Percentiles rank a stretch among this genome's conserved stretches.
phyloP scores from a whole-genome alignment of 305 asterid genomes.

The Fraxinus dipetala region DNA sequence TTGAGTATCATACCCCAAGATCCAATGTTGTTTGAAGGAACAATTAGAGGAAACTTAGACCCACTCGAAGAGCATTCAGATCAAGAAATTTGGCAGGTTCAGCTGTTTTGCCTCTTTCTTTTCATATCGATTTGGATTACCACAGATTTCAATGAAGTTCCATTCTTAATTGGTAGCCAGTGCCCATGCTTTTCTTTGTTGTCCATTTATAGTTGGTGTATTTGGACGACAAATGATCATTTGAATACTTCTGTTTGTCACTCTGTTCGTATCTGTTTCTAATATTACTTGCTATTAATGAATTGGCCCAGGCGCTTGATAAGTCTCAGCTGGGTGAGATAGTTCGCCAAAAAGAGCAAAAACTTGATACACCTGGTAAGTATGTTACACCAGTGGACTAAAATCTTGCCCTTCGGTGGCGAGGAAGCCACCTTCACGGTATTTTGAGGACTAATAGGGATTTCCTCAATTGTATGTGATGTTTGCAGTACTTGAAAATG shows the following conservation, averaged over 20 bases:
- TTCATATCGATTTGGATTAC: background rate
- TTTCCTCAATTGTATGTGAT: constrained; percentile 5
- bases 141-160: background rate
- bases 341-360: constrained; percentile 84
- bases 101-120: constrained; percentile 8
- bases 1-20: constrained; percentile 97
- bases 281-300: constrained; percentile 1
- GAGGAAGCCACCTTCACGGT: background rate
- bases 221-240: background rate
- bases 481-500: constrained; percentile 72
- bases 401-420: constrained; percentile 12
- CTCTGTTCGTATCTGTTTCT: constrained; percentile 2
- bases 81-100: constrained; percentile 86
- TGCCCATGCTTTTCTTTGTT: constrained; percentile 3
- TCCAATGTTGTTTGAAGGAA: constrained; percentile 95
- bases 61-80: constrained; percentile 93
- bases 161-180: background rate
- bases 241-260: background rate
- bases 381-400: constrained; percentile 9
- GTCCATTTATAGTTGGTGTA: background rate
- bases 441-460: background rate
- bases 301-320: constrained; percentile 75
- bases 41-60: constrained; percentile 90
- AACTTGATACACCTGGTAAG: constrained; percentile 85
- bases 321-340: constrained; percentile 91